Evolutionary conservation across 2,329 filamentous ascomycete genomes (phyloP), one percentile per base, ranked within the genome.

Genomic region (Pseudohalonectria lignicola): DNA sequence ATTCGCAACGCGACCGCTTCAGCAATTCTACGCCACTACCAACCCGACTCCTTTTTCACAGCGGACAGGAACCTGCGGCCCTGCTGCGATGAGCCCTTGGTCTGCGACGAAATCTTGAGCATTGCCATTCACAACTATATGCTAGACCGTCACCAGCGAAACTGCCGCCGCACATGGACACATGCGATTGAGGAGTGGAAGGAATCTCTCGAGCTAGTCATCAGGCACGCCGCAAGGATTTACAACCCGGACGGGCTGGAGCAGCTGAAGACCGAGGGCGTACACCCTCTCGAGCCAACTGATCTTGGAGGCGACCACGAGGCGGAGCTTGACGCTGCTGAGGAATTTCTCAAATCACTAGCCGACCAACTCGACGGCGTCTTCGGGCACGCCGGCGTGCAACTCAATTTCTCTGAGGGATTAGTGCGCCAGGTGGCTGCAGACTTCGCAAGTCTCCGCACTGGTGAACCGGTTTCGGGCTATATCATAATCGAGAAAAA

Each of bases 281-380:
- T 11, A 7, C 18, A 34, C 17, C 31, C 31, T 9, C 31, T 34
- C 4, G 31, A 17, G 17, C 23, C 31, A 9, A 20, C 19, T n/a
- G 31, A 34, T 20, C 12, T 35, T n/a, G 9, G 16, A 15, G 21
- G 8, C 19, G 8, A 25, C 12, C 13, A 35, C 19, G 36, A 29
- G 35, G 40, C 40, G 21, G 42, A 41, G 39, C 33, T 23, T 11
- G 33, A 21, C n/a, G 13, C 23, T 9, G 33, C 33, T 5, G 20
- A 15, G 12, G 33, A 26, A 9, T 15, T 35, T 17, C 15, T 35
- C 33, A 21, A 35, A 6, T 35, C 26, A n/a, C 33, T 23, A n/a
- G 33, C 18, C 23, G 11, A 17, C n/a, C 10, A 18, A 4, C 13
- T 7, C 31, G 17, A 4, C 31, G 9, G 31, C 19, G 18, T 7